Percentiles rank a stretch among this genome's conserved stretches.
Conservation (phyloP, 495 filamentous ascomycete genomes). For the Annulohypoxylon moriforme region DNA sequence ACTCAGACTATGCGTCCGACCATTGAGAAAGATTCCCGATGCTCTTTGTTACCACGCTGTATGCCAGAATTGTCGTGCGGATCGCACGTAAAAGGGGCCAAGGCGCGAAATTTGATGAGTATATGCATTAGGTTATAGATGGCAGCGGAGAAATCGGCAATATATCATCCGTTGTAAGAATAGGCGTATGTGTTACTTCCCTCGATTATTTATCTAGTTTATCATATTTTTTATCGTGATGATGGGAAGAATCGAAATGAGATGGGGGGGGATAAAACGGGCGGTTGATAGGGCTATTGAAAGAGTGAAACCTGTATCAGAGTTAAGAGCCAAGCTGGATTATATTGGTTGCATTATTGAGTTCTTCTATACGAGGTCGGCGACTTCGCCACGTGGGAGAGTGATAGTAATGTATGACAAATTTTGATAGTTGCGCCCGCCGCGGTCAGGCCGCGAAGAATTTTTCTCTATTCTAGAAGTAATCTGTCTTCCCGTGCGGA, state of each 20-base stretch:
- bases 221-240: not conserved
- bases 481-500: conserved; percentile 26
- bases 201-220: not conserved
- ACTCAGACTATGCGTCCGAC: conserved; percentile 52
- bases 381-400: conserved; percentile 42
- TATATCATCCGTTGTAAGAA: not conserved
- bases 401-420: conserved; percentile 33
- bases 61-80: conserved; percentile 36
- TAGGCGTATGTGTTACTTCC: not conserved
- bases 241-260: not conserved
- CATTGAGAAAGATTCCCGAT: conserved; percentile 53
- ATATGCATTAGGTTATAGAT: not conserved
- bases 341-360: conserved; percentile 44
- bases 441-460: conserved; percentile 10
- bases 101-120: not conserved
- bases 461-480: conserved; percentile 39
- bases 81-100: conserved; percentile 5
- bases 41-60: conserved; percentile 55
- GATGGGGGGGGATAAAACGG: not conserved
- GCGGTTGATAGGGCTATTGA: not conserved
- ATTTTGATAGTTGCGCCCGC: conserved; percentile 29
- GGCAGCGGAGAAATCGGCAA: not conserved
- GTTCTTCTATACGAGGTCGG: conserved; percentile 40
- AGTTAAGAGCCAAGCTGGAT: conserved; percentile 24
- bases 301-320: conserved; percentile 30